Evolutionary conservation across 139 green algal genomes (phyloP).

Genomic region (Bryopsis sp.): DNA sequence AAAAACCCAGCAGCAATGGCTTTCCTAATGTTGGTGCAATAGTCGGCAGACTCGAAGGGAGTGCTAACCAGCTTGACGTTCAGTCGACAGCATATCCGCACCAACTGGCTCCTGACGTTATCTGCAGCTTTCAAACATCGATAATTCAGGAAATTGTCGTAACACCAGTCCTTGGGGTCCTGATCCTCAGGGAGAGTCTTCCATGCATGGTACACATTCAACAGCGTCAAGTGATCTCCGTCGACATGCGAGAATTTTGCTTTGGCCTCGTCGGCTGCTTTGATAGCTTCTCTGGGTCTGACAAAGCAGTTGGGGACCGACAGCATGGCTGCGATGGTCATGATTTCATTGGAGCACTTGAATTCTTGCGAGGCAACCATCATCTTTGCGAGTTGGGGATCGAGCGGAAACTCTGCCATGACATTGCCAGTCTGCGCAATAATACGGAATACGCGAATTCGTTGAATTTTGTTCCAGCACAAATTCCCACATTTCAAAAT

Average conservation of each 20-base stretch:
- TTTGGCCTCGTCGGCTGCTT: conserved; percentile 93
- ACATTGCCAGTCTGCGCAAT: conserved; percentile 60
- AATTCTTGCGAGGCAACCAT: conserved; percentile 84
- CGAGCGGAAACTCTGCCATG: conserved; percentile 97
- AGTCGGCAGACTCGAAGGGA: conserved; percentile 74
- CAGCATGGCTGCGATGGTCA: conserved; percentile 94
- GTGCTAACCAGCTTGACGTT: conserved; percentile 69
- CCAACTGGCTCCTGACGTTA: conserved; percentile 88
- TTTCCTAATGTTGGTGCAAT: conserved; percentile 95
- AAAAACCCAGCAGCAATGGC: conserved; percentile 89
- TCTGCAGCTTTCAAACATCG: conserved; percentile 87
- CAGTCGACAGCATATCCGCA: conserved; percentile 65
- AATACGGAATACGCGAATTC: too few species aligned
- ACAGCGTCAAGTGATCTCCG: conserved; percentile 95
- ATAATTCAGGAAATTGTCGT: conserved; percentile 93
- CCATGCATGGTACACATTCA: conserved; percentile 98
- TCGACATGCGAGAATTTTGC: conserved; percentile 90
- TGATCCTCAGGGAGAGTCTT: conserved; percentile 79
- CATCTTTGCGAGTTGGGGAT: conserved; percentile 98
- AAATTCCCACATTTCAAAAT: too few species aligned
- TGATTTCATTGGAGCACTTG: conserved; percentile 93
- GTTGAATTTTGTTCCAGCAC: too few species aligned
- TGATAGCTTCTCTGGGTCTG: conserved; percentile 75
- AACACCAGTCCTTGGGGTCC: conserved; percentile 68
- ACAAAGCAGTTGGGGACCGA: conserved; percentile 90